Base-by-base conservation (phyloP, 2,329 filamentous ascomycete genomes). In the Didymella exigua region DNA sequence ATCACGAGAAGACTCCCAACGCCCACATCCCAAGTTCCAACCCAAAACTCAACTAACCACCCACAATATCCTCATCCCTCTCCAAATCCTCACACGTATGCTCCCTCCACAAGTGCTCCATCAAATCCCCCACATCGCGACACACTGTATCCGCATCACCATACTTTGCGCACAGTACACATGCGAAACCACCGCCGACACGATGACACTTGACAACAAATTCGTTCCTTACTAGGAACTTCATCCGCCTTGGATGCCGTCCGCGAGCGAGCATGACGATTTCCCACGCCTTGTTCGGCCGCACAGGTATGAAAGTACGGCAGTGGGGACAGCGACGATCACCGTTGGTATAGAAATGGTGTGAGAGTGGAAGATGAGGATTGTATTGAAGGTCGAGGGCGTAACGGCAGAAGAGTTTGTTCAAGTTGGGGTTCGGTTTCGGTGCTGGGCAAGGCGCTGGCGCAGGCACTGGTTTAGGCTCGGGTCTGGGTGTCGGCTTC, bases 61-160 rank as follows among this genome's bases (percentile, higher is more conserved):
- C 64, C 5, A 63, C 54, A 29, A 74, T 67, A 45, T 72, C 65
- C 14, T 47, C 61, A 36, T 74, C 70, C 30, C 33, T 50, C 34
- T 62, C 67, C 51, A 72, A 46, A 55, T 73, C 71, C 14, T 52
- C 56, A 16, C 58, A 52, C 1, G 58, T 54, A 59, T 74, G 71
- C 30, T 73, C 70, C 30, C 60, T 60, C 70, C 71, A 73, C 19
- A 74, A 23, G 62, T 74, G 71, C 26, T 72, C 70, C 51, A 74
- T 65, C 27, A 74, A 38, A n/a, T 61, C 62, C 8, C 36, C 52
- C 3, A 68, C 46, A 14, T 61, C 59, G 13, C 54, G 52, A 49
- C 69, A 71, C 9, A 68, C 61, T 4, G 70, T 74, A 51, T 74
- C 71, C 23, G 54, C 60, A 7, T 66, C 53, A 16, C 59, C 60